A percentile compares a stretch with the other conserved stretches of the same genome.
These are phyloP conservation scores for Skeletonema tropicum DNA, from an alignment of 108 stramenopile genomes.

Conservation along the genomic window DNA sequence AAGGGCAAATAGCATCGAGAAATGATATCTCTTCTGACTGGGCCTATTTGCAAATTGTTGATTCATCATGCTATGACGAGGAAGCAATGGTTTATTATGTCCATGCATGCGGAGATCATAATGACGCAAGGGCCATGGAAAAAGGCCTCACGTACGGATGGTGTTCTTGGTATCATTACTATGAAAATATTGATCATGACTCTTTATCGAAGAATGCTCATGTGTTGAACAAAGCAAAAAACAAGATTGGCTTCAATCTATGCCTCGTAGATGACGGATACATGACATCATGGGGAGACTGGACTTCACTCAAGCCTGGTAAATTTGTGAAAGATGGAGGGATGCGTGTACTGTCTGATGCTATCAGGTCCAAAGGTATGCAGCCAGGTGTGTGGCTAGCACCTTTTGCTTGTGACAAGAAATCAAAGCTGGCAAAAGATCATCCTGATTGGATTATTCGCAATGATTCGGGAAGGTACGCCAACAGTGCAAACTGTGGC, in stretches of 20 bases:
- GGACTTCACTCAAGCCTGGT: conserved; percentile 82
- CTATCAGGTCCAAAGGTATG: conserved; percentile 75
- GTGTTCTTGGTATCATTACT: conserved; percentile 96
- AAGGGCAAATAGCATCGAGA: conserved; percentile 58
- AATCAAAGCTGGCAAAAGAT: conserved; percentile 69
- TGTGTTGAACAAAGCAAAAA: conserved; percentile 60
- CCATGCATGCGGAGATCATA: conserved; percentile 74
- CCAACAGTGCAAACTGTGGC: conserved; percentile 92
- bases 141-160: conserved; percentile 86
- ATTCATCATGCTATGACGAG: conserved; percentile 81
- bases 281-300: conserved; percentile 96
- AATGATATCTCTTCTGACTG: conserved; percentile 64
- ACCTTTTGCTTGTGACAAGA: conserved; percentile 90
- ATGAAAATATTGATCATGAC: conserved; percentile 82
- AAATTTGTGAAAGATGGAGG: conserved; percentile 66
- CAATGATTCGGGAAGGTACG: conserved; percentile 72
- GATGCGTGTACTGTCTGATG: conserved; percentile 70
- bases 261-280: conserved; percentile 94
- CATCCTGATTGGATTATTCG: conserved; percentile 95
- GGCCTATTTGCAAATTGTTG: conserved; percentile 79
- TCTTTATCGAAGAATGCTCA: conserved; percentile 77
- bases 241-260: conserved; percentile 74
- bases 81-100: conserved; percentile 90
- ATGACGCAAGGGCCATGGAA: conserved; percentile 75
- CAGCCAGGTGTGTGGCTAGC: conserved; percentile 92